Evolutionary conservation across 768 basidiomycete species (phyloP).

Genomic region (Suillus occidentalis): DNA sequence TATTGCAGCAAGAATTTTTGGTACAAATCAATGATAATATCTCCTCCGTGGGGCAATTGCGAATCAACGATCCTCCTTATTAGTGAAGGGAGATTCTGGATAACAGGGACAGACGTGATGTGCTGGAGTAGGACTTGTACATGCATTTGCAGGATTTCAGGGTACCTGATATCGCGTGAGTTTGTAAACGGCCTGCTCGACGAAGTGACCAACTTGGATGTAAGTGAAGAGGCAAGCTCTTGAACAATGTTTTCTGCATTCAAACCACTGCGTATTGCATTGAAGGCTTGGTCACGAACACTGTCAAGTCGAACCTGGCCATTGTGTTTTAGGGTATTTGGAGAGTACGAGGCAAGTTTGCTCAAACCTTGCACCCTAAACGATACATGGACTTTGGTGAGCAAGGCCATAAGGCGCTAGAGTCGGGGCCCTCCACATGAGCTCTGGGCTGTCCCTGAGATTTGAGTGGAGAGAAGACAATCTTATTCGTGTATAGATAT

Average conservation of each 20-base stretch:
- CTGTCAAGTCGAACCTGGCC: slow-evolving; percentile 21
- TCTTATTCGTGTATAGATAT: slow-evolving; percentile 38
- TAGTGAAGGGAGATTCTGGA: slow-evolving; percentile 14
- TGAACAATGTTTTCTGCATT: slow-evolving; percentile 23
- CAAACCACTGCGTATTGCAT: slow-evolving; percentile 18
- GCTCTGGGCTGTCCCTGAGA: slow-evolving; percentile 14
- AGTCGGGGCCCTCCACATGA: neutral
- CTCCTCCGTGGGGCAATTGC: slow-evolving; percentile 22
- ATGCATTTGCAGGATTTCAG: slow-evolving; percentile 22
- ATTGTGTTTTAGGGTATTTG: neutral
- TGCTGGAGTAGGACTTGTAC: slow-evolving; percentile 21
- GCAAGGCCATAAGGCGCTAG: slow-evolving; percentile 21
- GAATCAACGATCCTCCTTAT: slow-evolving; percentile 17
- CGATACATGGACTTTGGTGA: slow-evolving; percentile 48
- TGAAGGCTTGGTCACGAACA: slow-evolving; percentile 20
- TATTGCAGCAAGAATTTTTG: slow-evolving; percentile 15
- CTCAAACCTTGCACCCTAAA: slow-evolving; percentile 38
- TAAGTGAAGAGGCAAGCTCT: slow-evolving; percentile 22
- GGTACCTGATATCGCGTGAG: slow-evolving; percentile 7
- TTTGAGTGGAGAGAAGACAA: slow-evolving; percentile 34
- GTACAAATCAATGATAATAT: slow-evolving; percentile 24
- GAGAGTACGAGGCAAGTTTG: neutral
- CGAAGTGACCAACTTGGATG: slow-evolving; percentile 15
- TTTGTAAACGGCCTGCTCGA: neutral
- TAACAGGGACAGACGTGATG: slow-evolving; percentile 17